phyloP scores from a whole-genome alignment of 1,284 basidiomycete genomes.

The Malassezia japonica region DNA sequence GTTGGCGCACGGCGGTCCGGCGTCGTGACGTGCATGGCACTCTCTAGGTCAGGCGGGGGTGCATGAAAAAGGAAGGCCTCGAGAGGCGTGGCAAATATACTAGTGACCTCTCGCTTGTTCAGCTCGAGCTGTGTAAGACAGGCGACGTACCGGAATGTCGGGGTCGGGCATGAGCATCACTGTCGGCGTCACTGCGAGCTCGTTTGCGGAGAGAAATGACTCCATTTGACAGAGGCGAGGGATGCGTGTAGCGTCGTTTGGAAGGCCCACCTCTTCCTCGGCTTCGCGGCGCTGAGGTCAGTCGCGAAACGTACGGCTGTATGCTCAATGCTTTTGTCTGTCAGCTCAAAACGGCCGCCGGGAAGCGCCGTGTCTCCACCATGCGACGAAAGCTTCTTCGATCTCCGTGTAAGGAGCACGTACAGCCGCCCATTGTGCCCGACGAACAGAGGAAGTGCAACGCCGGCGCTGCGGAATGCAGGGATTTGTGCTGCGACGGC shows the following conservation, averaged over 20 bases:
- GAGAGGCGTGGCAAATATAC: constrained; percentile 35
- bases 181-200: constrained; percentile 42
- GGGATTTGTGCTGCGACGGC: constrained; percentile 28
- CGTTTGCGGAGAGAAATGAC: constrained; percentile 40
- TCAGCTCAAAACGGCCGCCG: constrained; percentile 37
- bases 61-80: constrained; percentile 33
- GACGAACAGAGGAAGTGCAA: constrained; percentile 33
- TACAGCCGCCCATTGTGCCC: constrained; percentile 36
- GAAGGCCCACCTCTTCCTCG: constrained; percentile 43
- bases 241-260: constrained; percentile 22
- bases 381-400: constrained; percentile 26
- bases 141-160: constrained; percentile 12
- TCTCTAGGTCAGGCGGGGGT: constrained; percentile 19
- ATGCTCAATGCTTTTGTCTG: constrained; percentile 30
- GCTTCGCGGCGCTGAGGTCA: constrained; percentile 27
- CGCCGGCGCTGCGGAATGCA: constrained; percentile 40
- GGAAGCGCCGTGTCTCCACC: constrained; percentile 44
- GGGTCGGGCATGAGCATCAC: constrained; percentile 32
- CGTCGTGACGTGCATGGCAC: constrained; percentile 19
- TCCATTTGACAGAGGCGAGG: constrained; percentile 34
- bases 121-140: constrained; percentile 4
- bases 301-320: constrained; percentile 19
- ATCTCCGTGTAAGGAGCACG: constrained; percentile 35
- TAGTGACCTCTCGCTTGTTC: constrained; percentile 35
- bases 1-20: constrained; percentile 11